Evolutionary conservation across 768 basidiomycete species (phyloP).

Genomic region (Heimioporus sp.): DNA sequence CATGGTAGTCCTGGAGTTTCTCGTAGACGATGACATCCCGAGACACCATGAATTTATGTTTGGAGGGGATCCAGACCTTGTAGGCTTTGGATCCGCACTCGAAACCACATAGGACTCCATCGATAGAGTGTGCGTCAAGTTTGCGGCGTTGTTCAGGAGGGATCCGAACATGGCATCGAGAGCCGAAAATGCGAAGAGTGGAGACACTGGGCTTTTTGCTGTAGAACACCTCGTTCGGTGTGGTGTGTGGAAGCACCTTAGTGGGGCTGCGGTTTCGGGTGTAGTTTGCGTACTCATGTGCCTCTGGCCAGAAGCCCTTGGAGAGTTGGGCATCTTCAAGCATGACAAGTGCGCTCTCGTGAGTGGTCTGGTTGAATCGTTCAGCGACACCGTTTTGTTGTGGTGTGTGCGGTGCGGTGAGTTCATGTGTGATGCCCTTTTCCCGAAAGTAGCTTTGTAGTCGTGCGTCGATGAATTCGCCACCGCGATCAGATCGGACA

Average conservation of each 20-base stretch:
- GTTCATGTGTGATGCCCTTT: not conserved
- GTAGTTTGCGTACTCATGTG: not conserved
- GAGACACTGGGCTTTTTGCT: conserved; percentile 16
- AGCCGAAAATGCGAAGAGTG: too few relatives aligned
- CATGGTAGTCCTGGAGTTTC: too few relatives aligned
- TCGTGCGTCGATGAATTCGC: not conserved
- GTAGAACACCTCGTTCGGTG: conserved; percentile 16
- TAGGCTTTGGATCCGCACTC: conserved; percentile 8
- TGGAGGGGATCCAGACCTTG: not conserved
- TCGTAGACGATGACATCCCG: too few relatives aligned
- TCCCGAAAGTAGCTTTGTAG: not conserved
- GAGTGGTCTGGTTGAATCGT: conserved; percentile 24
- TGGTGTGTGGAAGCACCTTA: not conserved
- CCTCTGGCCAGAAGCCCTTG: conserved; percentile 21
- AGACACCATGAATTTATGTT: conserved; percentile 2
- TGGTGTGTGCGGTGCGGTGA: not conserved
- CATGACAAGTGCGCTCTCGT: conserved; percentile 23
- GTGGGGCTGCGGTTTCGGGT: not conserved
- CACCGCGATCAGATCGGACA: not conserved
- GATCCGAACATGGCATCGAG: not conserved
- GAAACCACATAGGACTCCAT: conserved; percentile 5
- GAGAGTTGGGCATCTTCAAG: conserved; percentile 18
- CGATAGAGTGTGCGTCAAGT: conserved; percentile 2
- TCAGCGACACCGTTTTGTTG: not conserved
- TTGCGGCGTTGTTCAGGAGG: too few relatives aligned